Conservation (phyloP, 2,329 filamentous ascomycete species). For the Pestalotiopsis sp. region DNA sequence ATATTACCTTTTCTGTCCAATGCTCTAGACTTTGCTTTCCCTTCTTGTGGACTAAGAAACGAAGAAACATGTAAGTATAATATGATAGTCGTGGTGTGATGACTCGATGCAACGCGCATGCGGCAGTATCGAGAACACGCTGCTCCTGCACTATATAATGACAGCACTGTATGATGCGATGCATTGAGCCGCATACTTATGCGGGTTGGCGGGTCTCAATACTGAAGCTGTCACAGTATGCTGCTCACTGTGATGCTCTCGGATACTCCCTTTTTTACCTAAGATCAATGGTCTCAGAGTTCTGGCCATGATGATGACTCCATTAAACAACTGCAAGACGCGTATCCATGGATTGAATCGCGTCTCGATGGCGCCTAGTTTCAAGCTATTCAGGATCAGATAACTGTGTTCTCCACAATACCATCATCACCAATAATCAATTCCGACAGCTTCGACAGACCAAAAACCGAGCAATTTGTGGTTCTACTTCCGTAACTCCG, state of each 20-base stretch:
- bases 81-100: too few species aligned
- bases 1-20: neutral
- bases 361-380: neutral
- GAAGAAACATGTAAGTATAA: too few species aligned
- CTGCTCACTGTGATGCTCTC: neutral
- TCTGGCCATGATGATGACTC: neutral
- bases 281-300: neutral
- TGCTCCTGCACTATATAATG: neutral
- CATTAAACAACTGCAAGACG: neutral
- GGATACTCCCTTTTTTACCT: neutral
- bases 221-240: neutral
- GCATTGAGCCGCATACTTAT: too few species aligned
- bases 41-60: too few species aligned
- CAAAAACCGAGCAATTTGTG: neutral
- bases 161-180: neutral
- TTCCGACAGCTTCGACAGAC: constrained; percentile 1
- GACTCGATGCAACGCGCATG: too few species aligned
- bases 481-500: constrained; percentile 3
- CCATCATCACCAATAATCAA: constrained; percentile 12
- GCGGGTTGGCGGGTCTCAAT: too few species aligned
- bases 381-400: constrained; percentile 1
- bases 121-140: neutral
- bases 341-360: neutral
- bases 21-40: neutral
- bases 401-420: constrained; percentile 6